Evolutionary conservation across 1,284 basidiomycete genomes (phyloP).

Genomic region (Apiotrichum mycotoxinovorans): DNA sequence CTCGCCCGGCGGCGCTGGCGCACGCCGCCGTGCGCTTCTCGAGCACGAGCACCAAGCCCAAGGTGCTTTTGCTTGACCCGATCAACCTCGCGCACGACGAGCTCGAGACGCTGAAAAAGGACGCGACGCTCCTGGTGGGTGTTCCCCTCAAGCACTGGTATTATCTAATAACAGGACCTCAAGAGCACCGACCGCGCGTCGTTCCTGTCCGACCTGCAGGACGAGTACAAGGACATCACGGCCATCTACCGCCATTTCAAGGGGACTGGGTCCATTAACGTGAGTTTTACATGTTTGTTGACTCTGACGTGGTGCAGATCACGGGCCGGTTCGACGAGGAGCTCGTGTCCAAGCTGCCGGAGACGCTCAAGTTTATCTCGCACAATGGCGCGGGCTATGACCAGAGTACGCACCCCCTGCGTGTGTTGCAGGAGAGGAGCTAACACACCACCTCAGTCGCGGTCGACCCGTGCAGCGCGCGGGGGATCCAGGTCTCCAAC

Average conservation of each 20-base stretch:
- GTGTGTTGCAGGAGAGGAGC: too few species aligned
- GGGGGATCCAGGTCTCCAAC: conserved; percentile 73
- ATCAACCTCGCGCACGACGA: conserved; percentile 29
- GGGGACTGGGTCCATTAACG: conserved; percentile 27
- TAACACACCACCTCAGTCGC: conserved; percentile 49
- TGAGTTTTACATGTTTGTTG: conserved; percentile 2
- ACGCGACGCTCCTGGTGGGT: conserved; percentile 25
- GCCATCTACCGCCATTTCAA: conserved; percentile 35
- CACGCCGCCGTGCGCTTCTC: background rate
- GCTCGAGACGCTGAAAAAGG: conserved; percentile 11
- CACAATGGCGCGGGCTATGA: conserved; percentile 35
- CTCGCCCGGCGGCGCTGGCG: background rate
- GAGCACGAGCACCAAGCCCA: conserved; percentile 9
- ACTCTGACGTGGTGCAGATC: conserved; percentile 12
- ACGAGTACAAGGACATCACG: conserved; percentile 18
- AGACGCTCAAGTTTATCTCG: conserved; percentile 20
- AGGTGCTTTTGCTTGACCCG: conserved; percentile 25
- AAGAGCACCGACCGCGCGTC: conserved; percentile 19
- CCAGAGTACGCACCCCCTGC: conserved; percentile 27
- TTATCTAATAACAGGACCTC: conserved; percentile 11
- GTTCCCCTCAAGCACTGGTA: background rate
- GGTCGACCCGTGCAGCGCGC: conserved; percentile 64
- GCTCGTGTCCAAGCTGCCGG: conserved; percentile 17
- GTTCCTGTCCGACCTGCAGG: conserved; percentile 23
- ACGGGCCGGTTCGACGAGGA: conserved; percentile 30